Conservation (phyloP, 352 stramenopile species). For the Blastocystis sp. region DNA sequence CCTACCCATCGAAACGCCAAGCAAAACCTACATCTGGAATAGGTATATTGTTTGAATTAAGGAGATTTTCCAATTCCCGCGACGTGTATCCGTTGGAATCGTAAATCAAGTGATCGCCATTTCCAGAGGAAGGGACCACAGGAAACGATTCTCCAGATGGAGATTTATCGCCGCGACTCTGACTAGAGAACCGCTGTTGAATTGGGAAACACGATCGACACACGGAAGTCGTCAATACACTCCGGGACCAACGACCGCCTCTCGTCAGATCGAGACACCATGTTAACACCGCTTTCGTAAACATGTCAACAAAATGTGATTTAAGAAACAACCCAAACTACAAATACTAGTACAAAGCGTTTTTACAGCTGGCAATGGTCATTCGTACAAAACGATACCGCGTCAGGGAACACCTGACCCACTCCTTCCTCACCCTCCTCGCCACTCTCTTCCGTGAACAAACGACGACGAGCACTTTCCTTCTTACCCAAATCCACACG, state of each 20-base stretch:
- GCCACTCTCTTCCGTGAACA: conserved; percentile 1
- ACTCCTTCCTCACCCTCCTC: conserved; percentile 15
- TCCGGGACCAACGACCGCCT: neutral
- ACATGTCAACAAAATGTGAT: conserved; percentile 1
- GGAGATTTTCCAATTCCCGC: neutral
- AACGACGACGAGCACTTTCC: neutral
- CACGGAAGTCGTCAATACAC: too few species aligned
- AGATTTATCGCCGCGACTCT: too few species aligned
- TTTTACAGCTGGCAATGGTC: conserved; percentile 54
- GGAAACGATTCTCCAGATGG: neutral
- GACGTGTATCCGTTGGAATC: conserved; percentile 1
- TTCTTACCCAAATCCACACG: neutral
- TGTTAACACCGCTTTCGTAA: neutral
- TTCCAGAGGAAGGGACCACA: neutral
- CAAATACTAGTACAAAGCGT: conserved; percentile 26
- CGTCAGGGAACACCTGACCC: conserved; percentile 46
- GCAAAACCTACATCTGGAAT: conserved; percentile 16
- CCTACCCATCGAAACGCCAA: neutral
- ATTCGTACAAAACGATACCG: conserved; percentile 55
- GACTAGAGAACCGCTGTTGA: too few species aligned
- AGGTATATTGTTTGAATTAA: neutral
- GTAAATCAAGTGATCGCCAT: neutral
- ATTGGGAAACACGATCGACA: too few species aligned
- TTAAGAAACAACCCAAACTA: neutral
- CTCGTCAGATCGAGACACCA: neutral